Conservation (phyloP, 805 yeast species). For the Kregervanrija pseudodelftensis region DNA sequence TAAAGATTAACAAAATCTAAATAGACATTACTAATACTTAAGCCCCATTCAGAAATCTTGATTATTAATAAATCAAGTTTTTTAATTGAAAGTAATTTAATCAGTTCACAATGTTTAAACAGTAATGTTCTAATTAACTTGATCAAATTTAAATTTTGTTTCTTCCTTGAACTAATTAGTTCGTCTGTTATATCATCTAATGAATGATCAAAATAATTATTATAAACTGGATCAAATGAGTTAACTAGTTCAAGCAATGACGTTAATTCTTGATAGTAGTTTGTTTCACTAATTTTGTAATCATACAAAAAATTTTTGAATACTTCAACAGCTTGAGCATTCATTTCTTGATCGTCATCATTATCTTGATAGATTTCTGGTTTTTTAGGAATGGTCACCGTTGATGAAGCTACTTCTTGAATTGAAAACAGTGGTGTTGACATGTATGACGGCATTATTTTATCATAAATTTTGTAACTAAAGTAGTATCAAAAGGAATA, state of each 20-base stretch:
- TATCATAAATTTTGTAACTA: no score
- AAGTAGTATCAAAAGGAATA: no score
- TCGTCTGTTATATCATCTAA: slow-evolving; percentile 20
- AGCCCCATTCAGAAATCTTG: slow-evolving; percentile 22
- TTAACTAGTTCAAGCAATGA: slow-evolving; percentile 15
- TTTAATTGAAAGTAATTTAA: slow-evolving; percentile 4
- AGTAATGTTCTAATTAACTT: slow-evolving; percentile 12
- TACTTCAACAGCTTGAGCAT: slow-evolving; percentile 4
- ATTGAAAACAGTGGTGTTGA: slow-evolving; percentile 17
- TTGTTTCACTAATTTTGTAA: slow-evolving; percentile 13
- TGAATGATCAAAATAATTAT: slow-evolving; percentile 24
- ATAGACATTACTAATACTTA: slow-evolving; percentile 15
- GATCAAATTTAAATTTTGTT: slow-evolving; percentile 14
- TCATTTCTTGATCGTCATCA: background rate
- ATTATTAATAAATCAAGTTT: slow-evolving; percentile 11
- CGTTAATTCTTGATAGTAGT: slow-evolving; percentile 16
- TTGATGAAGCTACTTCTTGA: slow-evolving; percentile 13
- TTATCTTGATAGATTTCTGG: background rate
- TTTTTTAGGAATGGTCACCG: slow-evolving; percentile 5
- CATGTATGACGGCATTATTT: slow-evolving; percentile 10
- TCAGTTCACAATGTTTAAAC: slow-evolving; percentile 14
- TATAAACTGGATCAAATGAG: slow-evolving; percentile 22
- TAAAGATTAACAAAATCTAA: slow-evolving; percentile 16
- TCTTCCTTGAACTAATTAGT: slow-evolving; percentile 13
- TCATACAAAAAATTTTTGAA: slow-evolving; percentile 6